A percentile compares a stretch with the other conserved stretches of the same genome.
These are phyloP conservation scores for Russula sp. DNA, from an alignment of 768 basidiomycete genomes.

Conservation along the genomic window DNA sequence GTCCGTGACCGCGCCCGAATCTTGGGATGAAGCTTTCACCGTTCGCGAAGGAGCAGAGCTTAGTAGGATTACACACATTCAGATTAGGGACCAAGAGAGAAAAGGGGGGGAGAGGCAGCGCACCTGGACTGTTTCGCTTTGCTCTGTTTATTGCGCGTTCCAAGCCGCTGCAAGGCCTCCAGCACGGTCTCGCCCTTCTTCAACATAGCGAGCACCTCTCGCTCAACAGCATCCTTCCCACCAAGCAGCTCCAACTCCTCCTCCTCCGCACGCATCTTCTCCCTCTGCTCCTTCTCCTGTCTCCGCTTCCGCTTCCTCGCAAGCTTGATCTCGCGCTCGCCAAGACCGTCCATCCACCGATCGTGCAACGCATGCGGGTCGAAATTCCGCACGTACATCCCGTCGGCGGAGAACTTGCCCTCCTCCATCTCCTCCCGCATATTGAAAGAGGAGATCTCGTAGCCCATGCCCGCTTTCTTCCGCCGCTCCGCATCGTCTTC, in stretches of 20 bases:
- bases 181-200: conserved; percentile 90
- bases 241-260: conserved; percentile 66
- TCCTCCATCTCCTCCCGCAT: conserved; percentile 99
- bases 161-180: conserved; percentile 84
- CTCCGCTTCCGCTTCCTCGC: conserved; percentile 74
- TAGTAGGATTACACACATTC: background rate
- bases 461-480: conserved; percentile 89
- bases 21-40: conserved; percentile 7
- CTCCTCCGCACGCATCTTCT: conserved; percentile 70
- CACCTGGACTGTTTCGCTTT: conserved; percentile 33
- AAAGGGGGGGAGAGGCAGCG: background rate
- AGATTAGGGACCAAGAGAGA: background rate
- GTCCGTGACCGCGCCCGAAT: background rate
- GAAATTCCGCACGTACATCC: conserved; percentile 77
- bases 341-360: conserved; percentile 90
- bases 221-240: conserved; percentile 59
- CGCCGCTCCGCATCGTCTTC: conserved; percentile 75
- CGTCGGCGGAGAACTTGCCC: conserved; percentile 94
- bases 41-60: conserved; percentile 23
- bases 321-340: conserved; percentile 79
- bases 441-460: conserved; percentile 91
- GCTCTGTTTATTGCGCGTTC: conserved; percentile 57
- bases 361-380: conserved; percentile 93
- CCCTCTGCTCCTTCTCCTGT: conserved; percentile 68
- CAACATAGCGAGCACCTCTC: conserved; percentile 67